These are phyloP conservation scores for Taxawa tesnikishii DNA, from an alignment of 2,329 filamentous ascomycete species.

Conservation along the genomic window DNA sequence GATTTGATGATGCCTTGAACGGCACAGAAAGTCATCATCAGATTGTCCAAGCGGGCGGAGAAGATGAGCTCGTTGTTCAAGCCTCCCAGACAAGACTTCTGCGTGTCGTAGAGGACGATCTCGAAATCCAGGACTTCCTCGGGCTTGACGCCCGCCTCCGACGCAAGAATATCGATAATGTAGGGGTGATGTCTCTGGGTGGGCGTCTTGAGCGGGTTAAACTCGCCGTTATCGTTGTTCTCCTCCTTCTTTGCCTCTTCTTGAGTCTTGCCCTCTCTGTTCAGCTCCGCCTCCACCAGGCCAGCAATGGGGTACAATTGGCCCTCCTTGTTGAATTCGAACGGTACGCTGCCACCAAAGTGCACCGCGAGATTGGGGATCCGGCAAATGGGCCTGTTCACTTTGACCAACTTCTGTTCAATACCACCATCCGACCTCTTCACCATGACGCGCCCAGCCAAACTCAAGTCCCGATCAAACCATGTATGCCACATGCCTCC, in stretches of 20 bases:
- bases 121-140: slow-evolving; percentile 83
- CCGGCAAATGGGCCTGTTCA: slow-evolving; percentile 79
- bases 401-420: slow-evolving; percentile 74
- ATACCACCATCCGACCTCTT: slow-evolving; percentile 59
- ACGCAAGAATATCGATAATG: slow-evolving; percentile 72
- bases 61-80: slow-evolving; percentile 91
- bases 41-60: slow-evolving; percentile 88
- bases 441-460: slow-evolving; percentile 81
- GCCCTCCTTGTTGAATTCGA: slow-evolving; percentile 93
- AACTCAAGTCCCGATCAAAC: slow-evolving; percentile 90
- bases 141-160: slow-evolving; percentile 58
- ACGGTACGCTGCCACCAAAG: slow-evolving; percentile 72
- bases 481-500: slow-evolving; percentile 95
- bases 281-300: slow-evolving; percentile 76
- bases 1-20: slow-evolving; percentile 77
- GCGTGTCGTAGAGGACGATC: slow-evolving; percentile 91
- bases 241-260: slow-evolving; percentile 33
- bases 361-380: slow-evolving; percentile 93
- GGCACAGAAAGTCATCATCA: slow-evolving; percentile 92
- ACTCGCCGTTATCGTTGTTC: slow-evolving; percentile 31
- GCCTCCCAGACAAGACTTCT: slow-evolving; percentile 79
- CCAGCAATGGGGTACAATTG: slow-evolving; percentile 91
- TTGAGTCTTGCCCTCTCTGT: slow-evolving; percentile 50
- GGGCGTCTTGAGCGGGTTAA: slow-evolving; percentile 65
- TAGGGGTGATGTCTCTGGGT: slow-evolving; percentile 79